A percentile compares a stretch with the other conserved stretches of the same genome.
Conservation (phyloP, 225 moss, liverwort and hornwort genomes). For the Neckera pumila region DNA sequence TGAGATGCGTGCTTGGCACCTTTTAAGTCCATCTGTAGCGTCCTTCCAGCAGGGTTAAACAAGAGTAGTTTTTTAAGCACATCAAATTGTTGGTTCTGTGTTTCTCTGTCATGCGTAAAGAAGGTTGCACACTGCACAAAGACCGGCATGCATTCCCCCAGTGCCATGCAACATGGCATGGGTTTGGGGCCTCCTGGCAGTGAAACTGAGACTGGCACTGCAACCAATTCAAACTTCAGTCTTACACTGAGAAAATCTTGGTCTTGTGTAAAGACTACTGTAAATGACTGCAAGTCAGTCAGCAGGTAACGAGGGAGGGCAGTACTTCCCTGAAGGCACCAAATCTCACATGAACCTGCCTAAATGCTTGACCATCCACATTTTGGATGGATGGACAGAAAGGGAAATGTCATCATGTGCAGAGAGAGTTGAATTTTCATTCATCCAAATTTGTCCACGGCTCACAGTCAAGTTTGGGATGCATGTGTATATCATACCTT, state of each 20-base stretch:
- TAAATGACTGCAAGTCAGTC: background rate
- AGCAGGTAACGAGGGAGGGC: background rate
- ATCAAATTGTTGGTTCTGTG: background rate
- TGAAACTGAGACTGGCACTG: background rate
- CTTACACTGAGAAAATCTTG: slow-evolving; percentile 9
- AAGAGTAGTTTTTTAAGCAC: background rate
- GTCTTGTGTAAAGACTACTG: background rate
- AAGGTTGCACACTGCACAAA: background rate
- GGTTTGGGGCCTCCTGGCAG: background rate
- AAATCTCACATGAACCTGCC: background rate
- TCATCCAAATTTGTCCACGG: background rate
- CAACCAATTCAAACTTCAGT: background rate
- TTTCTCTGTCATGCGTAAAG: background rate
- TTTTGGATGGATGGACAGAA: too few relatives aligned
- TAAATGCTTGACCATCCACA: background rate
- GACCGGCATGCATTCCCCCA: background rate
- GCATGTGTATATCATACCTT: background rate
- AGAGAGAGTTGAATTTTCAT: background rate
- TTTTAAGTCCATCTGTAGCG: background rate
- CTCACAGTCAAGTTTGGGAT: background rate
- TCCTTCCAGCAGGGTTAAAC: background rate
- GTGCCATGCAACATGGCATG: too few relatives aligned
- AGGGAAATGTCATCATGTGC: too few relatives aligned
- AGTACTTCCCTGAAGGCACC: background rate
- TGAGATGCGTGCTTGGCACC: background rate